A percentile compares a stretch with the other conserved stretches of the same genome.
These are phyloP conservation scores for Pseudonectria buxi DNA, from an alignment of 2,329 filamentous ascomycete genomes.

Conservation along the genomic window DNA sequence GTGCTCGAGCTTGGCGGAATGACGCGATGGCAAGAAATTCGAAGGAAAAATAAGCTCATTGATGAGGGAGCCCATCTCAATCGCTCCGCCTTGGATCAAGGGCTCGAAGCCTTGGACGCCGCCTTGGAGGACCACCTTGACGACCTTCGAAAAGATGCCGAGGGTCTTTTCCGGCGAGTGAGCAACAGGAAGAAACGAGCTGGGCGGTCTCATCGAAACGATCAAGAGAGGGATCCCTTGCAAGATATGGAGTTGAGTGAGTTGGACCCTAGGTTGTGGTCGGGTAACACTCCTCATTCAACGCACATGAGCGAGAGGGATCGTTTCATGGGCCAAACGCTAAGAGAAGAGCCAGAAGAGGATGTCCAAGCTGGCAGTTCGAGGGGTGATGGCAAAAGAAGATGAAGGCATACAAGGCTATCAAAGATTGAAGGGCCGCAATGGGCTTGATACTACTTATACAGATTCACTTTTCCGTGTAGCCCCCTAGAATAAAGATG, in stretches of 20 bases:
- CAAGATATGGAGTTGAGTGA: constrained; percentile 25
- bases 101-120: constrained; percentile 30
- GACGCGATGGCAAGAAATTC: constrained; percentile 68
- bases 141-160: constrained; percentile 27
- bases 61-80: constrained; percentile 36
- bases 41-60: constrained; percentile 51
- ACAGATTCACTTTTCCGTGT: too few relatives aligned
- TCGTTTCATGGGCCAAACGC: constrained; percentile 31
- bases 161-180: constrained; percentile 24
- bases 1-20: constrained; percentile 62
- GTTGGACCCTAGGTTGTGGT: constrained; percentile 12
- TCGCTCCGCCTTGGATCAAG: constrained; percentile 28
- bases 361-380: constrained; percentile 7
- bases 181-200: constrained; percentile 19
- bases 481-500: too few relatives aligned
- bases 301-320: constrained; percentile 24
- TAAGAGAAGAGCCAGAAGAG: constrained; percentile 28
- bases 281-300: constrained; percentile 7
- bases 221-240: constrained; percentile 22
- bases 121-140: constrained; percentile 32
- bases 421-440: background rate
- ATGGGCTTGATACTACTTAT: too few relatives aligned
- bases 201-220: constrained; percentile 20
- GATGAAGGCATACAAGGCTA: background rate
- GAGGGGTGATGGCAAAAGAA: constrained; percentile 4